These are phyloP conservation scores for Stachybotrys chartarum DNA, from an alignment of 2,329 filamentous ascomycete genomes.

Conservation along the genomic window DNA sequence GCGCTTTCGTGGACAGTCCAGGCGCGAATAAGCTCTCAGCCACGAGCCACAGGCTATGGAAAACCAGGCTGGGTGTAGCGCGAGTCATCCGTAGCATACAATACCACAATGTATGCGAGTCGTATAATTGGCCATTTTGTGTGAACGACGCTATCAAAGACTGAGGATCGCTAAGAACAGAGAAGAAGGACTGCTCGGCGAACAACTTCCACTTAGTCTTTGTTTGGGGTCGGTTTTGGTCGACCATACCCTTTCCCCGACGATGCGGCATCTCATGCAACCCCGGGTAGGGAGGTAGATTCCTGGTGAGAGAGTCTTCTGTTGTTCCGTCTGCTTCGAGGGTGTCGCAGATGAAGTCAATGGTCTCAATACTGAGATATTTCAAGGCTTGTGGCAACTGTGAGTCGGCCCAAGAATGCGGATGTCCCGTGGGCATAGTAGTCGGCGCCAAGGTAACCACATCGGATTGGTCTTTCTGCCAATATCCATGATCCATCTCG, in stretches of 20 bases:
- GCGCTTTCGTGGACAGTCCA: too few relatives aligned
- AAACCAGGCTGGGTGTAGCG: slow-evolving; percentile 49
- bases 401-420: slow-evolving; percentile 9
- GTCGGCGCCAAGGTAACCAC: background rate
- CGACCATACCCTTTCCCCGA: background rate
- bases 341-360: slow-evolving; percentile 55
- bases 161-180: slow-evolving; percentile 51
- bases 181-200: slow-evolving; percentile 57
- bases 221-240: slow-evolving; percentile 5
- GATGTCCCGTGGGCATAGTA: background rate
- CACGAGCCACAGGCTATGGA: slow-evolving; percentile 59
- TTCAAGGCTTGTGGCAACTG: slow-evolving; percentile 51
- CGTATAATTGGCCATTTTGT: slow-evolving; percentile 41
- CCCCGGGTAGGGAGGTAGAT: background rate
- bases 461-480: background rate
- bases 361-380: slow-evolving; percentile 43
- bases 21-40: slow-evolving; percentile 48
- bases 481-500: background rate
- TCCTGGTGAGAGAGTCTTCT: slow-evolving; percentile 34
- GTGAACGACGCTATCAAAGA: slow-evolving; percentile 52
- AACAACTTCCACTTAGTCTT: slow-evolving; percentile 50
- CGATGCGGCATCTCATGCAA: background rate
- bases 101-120: slow-evolving; percentile 57
- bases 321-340: slow-evolving; percentile 48
- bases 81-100: slow-evolving; percentile 54